These are phyloP conservation scores for Gossypium stocksii DNA, from an alignment of 345 rosid species.

Conservation along the genomic window DNA sequence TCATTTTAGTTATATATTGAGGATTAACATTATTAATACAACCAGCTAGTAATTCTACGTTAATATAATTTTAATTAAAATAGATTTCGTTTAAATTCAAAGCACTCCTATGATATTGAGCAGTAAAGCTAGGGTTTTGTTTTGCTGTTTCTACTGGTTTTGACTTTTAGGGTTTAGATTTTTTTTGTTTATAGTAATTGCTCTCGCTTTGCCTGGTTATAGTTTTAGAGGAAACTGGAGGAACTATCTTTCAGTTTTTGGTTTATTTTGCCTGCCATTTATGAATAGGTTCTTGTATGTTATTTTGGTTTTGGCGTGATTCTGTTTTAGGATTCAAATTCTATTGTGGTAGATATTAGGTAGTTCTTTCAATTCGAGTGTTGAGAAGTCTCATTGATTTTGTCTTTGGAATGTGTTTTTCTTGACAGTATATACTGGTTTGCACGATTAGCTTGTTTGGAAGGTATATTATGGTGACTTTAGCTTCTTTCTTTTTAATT, in stretches of 20 bases:
- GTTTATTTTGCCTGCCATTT: background rate
- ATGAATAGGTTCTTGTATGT: background rate
- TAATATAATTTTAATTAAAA: conserved; percentile 15
- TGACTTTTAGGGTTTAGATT: conserved; percentile 34
- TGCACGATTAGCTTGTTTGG: background rate
- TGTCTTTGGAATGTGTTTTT: background rate
- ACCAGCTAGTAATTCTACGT: conserved; percentile 5
- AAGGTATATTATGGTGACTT: background rate
- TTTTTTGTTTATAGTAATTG: conserved; percentile 9
- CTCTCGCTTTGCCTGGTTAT: background rate
- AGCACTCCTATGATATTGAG: background rate
- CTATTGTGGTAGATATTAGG: background rate
- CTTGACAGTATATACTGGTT: background rate
- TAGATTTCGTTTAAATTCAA: background rate
- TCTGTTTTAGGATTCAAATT: conserved; percentile 18
- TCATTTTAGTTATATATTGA: conserved; percentile 12
- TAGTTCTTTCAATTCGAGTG: background rate
- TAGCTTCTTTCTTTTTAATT: background rate
- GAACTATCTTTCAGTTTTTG: background rate
- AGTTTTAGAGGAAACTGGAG: background rate
- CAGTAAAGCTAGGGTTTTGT: conserved; percentile 29
- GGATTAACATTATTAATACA: conserved; percentile 12
- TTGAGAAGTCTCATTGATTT: conserved; percentile 1
- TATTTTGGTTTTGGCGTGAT: background rate
- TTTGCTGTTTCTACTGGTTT: conserved; percentile 1